Evolutionary conservation across 2,329 filamentous ascomycete genomes (phyloP).

Genomic region (Colletotrichum tanaceti): DNA sequence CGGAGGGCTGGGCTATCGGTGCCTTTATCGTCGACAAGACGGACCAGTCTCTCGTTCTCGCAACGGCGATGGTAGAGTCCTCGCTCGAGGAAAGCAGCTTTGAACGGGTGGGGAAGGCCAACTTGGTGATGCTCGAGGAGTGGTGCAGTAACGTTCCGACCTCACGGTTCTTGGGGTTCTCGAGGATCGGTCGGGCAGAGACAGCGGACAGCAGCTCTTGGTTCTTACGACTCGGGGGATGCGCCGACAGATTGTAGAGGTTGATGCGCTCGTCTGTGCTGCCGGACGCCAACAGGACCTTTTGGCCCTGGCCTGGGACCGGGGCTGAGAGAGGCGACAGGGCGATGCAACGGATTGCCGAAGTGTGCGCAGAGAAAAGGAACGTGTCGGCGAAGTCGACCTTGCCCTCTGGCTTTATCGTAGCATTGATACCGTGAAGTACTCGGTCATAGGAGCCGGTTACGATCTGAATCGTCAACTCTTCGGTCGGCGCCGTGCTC

Average conservation of each 20-base stretch:
- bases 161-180: slow-evolving; percentile 89
- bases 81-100: slow-evolving; percentile 91
- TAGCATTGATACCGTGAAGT: slow-evolving; percentile 89
- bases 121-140: slow-evolving; percentile 79
- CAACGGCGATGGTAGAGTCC: slow-evolving; percentile 91
- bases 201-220: slow-evolving; percentile 74
- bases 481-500: slow-evolving; percentile 37
- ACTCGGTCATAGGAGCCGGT: slow-evolving; percentile 94
- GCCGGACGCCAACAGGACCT: slow-evolving; percentile 89
- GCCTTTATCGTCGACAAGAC: slow-evolving; percentile 89
- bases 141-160: slow-evolving; percentile 90
- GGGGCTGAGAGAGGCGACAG: slow-evolving; percentile 80
- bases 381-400: slow-evolving; percentile 90
- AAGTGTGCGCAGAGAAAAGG: slow-evolving; percentile 92
- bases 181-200: slow-evolving; percentile 77
- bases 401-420: slow-evolving; percentile 60
- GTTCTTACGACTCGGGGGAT: slow-evolving; percentile 68
- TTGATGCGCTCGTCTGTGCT: slow-evolving; percentile 96
- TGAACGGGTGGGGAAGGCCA: slow-evolving; percentile 84
- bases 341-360: slow-evolving; percentile 89
- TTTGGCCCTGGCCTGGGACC: slow-evolving; percentile 73
- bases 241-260: slow-evolving; percentile 86
- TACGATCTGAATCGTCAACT: slow-evolving; percentile 83
- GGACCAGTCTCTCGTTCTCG: slow-evolving; percentile 88
- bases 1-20: slow-evolving; percentile 82